phyloP scores from a whole-genome alignment of 169 alveolate species.

The Besnoitia besnoiti region DNA sequence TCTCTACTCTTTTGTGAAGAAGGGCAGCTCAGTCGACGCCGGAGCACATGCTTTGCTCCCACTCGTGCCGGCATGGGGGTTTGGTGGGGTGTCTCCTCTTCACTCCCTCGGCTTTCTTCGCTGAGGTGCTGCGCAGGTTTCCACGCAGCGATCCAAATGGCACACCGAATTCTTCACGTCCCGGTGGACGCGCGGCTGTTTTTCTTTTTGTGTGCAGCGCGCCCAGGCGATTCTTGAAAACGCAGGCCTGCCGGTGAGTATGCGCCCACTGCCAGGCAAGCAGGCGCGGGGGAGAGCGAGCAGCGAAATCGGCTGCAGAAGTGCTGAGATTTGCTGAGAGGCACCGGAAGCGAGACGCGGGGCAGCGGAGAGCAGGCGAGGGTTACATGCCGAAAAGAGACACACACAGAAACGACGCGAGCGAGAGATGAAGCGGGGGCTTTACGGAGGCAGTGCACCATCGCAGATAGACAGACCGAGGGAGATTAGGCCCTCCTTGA shows the following conservation, averaged over 20 bases:
- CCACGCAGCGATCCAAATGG: neutral
- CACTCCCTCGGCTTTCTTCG: neutral
- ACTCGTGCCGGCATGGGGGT: too few relatives aligned
- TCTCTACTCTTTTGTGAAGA: neutral
- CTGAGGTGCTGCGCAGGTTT: too few relatives aligned
- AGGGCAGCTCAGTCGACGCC: neutral
- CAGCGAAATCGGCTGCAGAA: too few relatives aligned
- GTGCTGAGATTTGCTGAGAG: neutral
- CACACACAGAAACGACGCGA: neutral
- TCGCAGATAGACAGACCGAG: too few relatives aligned
- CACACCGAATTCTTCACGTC: too few relatives aligned
- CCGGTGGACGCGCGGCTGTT: too few relatives aligned
- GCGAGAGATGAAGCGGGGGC: neutral
- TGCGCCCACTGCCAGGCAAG: neutral
- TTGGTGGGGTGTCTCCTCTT: too few relatives aligned
- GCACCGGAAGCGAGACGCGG: neutral
- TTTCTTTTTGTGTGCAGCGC: neutral
- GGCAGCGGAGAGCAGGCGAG: neutral
- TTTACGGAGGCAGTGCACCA: too few relatives aligned
- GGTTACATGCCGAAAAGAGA: too few relatives aligned
- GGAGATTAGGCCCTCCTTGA: too few relatives aligned
- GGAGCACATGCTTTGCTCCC: neutral
- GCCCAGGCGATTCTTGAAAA: constrained; percentile 25
- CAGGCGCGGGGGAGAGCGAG: neutral
- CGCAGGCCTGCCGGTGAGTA: constrained; percentile 11